phyloP scores from a whole-genome alignment of 1,139 yeast species.

The Candida pseudoviswanathii region DNA sequence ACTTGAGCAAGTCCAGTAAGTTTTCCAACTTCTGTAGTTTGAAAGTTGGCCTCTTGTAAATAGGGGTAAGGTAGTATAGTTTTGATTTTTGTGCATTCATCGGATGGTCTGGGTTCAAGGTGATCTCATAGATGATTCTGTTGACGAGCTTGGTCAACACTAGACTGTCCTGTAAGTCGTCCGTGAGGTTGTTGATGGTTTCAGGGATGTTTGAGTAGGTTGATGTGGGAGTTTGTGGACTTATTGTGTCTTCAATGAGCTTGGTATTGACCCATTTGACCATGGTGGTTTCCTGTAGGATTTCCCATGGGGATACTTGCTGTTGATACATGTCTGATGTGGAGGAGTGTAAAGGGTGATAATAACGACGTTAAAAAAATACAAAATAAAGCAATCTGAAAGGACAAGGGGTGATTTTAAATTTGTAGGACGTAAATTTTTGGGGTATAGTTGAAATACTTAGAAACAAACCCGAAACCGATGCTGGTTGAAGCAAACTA shows the following conservation, averaged over 20 bases:
- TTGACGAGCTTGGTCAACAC: constrained; percentile 38
- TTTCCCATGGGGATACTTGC: constrained; percentile 33
- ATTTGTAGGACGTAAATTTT: not conserved
- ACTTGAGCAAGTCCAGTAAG: constrained; percentile 56
- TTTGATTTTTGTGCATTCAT: constrained; percentile 20
- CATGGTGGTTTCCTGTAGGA: constrained; percentile 48
- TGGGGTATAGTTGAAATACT: not conserved
- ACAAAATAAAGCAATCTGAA: not conserved
- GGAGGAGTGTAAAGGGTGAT: not conserved
- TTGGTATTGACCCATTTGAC: constrained; percentile 49
- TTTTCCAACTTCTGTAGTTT: constrained; percentile 67
- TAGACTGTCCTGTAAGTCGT: constrained; percentile 45
- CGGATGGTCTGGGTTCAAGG: constrained; percentile 16
- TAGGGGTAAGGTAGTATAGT: constrained; percentile 34
- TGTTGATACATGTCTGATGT: constrained; percentile 2
- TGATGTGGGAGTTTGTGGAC: constrained; percentile 13
- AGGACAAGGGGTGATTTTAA: not conserved
- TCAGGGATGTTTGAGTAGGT: constrained; percentile 5
- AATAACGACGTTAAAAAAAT: too few relatives aligned
- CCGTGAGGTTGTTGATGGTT: constrained; percentile 9
- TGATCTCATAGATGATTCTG: constrained; percentile 27
- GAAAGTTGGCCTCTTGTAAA: constrained; percentile 49
- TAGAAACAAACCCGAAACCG: not conserved
- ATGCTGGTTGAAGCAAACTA: not conserved
- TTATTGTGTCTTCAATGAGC: constrained; percentile 18